A percentile compares a stretch with the other conserved stretches of the same genome.
These are phyloP conservation scores for Leccinum variicolor DNA, from an alignment of 768 basidiomycete species.

Conservation along the genomic window DNA sequence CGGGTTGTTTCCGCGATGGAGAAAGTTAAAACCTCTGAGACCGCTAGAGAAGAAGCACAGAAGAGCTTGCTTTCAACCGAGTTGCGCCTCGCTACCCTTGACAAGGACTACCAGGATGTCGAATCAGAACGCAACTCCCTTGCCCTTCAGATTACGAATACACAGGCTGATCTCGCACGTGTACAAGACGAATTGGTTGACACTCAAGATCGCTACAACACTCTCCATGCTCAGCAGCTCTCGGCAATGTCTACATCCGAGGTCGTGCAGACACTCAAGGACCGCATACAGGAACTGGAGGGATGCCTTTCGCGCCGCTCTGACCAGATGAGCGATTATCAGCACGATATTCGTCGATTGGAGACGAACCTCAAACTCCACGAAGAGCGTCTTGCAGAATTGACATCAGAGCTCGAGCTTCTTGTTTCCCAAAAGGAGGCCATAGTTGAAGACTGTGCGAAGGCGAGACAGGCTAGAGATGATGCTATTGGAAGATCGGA, in stretches of 20 bases:
- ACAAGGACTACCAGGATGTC: conserved; percentile 47
- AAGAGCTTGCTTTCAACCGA: conserved; percentile 30
- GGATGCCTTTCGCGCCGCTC: conserved; percentile 59
- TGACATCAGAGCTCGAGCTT: conserved; percentile 67
- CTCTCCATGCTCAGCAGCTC: conserved; percentile 65
- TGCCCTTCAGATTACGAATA: conserved; percentile 57
- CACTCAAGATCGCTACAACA: conserved; percentile 58
- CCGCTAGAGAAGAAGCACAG: conserved; percentile 35
- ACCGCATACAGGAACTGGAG: conserved; percentile 70
- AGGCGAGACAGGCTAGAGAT: conserved; percentile 71
- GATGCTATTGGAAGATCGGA: conserved; percentile 55
- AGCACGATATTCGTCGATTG: conserved; percentile 73
- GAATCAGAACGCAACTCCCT: conserved; percentile 69
- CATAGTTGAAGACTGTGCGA: conserved; percentile 83
- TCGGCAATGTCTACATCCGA: conserved; percentile 57
- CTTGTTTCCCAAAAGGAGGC: conserved; percentile 65
- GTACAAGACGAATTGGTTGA: conserved; percentile 53
- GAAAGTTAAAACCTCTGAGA: conserved; percentile 31
- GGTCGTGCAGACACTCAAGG: conserved; percentile 51
- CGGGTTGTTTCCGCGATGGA: conserved; percentile 32
- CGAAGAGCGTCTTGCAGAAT: conserved; percentile 70
- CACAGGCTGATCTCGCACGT: conserved; percentile 53
- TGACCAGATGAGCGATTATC: conserved; percentile 74
- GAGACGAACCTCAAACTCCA: conserved; percentile 73
- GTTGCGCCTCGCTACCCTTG: conserved; percentile 42